Conservation (phyloP, 1,284 basidiomycete species). For the Meripilus lineatus region DNA sequence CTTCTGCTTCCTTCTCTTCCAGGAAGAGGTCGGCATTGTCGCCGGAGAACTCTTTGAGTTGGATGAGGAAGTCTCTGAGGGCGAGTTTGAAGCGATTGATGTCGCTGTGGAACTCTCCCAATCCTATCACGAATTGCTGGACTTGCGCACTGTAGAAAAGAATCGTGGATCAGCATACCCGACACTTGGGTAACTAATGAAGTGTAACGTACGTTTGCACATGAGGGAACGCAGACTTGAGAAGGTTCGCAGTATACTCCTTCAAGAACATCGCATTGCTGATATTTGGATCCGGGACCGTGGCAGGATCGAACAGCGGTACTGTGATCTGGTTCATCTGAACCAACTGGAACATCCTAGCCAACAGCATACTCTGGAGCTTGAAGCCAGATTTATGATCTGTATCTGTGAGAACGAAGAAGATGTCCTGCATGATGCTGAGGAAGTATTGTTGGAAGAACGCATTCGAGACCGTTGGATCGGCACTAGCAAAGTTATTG, state of each 20-base stretch:
- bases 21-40: conserved; percentile 85
- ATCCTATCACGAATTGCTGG: conserved; percentile 72
- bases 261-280: conserved; percentile 84
- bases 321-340: conserved; percentile 80
- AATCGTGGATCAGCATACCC: too few relatives aligned
- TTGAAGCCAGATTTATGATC: conserved; percentile 99
- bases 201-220: conserved; percentile 74
- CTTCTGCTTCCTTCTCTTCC: conserved; percentile 94
- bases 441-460: conserved; percentile 95
- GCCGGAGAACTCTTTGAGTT: conserved; percentile 90
- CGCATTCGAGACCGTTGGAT: conserved; percentile 64
- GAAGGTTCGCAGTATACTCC: conserved; percentile 84
- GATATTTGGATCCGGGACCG: conserved; percentile 70
- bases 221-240: conserved; percentile 88
- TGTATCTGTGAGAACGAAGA: conserved; percentile 96
- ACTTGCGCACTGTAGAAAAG: conserved; percentile 55
- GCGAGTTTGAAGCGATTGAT: conserved; percentile 92
- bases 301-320: conserved; percentile 82
- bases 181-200: too few relatives aligned
- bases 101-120: conserved; percentile 87
- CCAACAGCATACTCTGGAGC: conserved; percentile 84
- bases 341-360: conserved; percentile 91
- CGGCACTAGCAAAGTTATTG: conserved; percentile 90
- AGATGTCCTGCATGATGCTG: conserved; percentile 91
- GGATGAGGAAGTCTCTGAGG: conserved; percentile 89